Conservation (phyloP, 2,329 filamentous ascomycete genomes). For the Aspergillus arachidicola region DNA sequence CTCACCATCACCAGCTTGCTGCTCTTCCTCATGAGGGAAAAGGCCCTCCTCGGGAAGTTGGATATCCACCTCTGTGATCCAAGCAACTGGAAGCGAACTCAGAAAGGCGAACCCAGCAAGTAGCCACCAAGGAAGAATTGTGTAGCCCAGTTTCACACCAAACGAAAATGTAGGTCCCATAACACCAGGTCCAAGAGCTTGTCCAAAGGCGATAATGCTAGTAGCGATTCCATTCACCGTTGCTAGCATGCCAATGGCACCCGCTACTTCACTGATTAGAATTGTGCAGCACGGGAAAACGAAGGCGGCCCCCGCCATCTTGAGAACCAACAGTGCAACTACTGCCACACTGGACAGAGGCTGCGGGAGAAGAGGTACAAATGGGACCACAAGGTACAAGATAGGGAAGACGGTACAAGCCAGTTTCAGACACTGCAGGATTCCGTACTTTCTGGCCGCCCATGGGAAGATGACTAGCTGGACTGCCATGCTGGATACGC, state of each 20-base stretch:
- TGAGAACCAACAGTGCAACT: constrained; percentile 69
- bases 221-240: constrained; percentile 91
- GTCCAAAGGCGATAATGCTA: constrained; percentile 75
- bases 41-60: constrained; percentile 46
- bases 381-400: constrained; percentile 80
- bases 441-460: constrained; percentile 71
- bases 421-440: constrained; percentile 70
- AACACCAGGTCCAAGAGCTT: constrained; percentile 75
- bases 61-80: constrained; percentile 73
- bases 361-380: constrained; percentile 65
- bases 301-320: constrained; percentile 76
- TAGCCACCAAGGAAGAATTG: constrained; percentile 80
- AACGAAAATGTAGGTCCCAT: constrained; percentile 73
- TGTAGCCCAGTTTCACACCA: constrained; percentile 74
- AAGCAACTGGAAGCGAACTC: constrained; percentile 72
- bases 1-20: constrained; percentile 27
- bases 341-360: constrained; percentile 61
- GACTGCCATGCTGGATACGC: constrained; percentile 73
- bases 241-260: constrained; percentile 74
- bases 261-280: constrained; percentile 82
- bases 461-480: constrained; percentile 86
- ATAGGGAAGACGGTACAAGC: constrained; percentile 72
- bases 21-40: not conserved
- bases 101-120: constrained; percentile 64
- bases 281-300: constrained; percentile 90